These are phyloP conservation scores for Chrysanthemum makinoi DNA, from an alignment of 129 eudicot genomes.

Conservation along the genomic window DNA sequence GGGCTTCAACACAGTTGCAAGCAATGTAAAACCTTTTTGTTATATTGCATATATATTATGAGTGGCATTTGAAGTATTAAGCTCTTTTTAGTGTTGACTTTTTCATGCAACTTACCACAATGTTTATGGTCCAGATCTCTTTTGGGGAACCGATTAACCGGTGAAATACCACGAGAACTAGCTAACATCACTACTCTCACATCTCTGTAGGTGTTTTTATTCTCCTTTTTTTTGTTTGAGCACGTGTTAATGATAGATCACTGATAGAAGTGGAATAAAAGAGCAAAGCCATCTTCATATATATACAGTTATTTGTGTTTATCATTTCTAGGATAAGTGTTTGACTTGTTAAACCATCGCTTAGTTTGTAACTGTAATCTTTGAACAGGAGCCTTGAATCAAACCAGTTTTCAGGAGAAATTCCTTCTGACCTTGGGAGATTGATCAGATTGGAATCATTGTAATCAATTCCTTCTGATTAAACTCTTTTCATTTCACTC, in stretches of 20 bases:
- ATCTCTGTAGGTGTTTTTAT: constrained; percentile 47
- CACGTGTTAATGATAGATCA: neutral
- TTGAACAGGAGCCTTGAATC: constrained; percentile 62
- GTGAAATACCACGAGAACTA: constrained; percentile 59
- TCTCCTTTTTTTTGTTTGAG: neutral
- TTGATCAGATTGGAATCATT: constrained; percentile 42
- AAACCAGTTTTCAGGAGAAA: constrained; percentile 52
- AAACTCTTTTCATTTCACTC: neutral
- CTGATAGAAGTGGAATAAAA: neutral
- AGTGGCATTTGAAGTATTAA: neutral
- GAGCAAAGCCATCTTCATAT: neutral
- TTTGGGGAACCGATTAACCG: constrained; percentile 60
- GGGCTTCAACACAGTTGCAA: constrained; percentile 15
- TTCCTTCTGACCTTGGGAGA: constrained; percentile 58
- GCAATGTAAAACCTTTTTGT: constrained; percentile 12
- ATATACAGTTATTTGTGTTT: too few relatives aligned
- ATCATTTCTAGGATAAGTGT: neutral
- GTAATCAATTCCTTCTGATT: constrained; percentile 32
- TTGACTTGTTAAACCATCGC: neutral
- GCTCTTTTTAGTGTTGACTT: neutral
- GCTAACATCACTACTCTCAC: constrained; percentile 61
- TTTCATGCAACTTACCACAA: neutral
- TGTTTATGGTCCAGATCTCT: constrained; percentile 50
- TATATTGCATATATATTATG: neutral
- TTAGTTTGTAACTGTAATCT: constrained; percentile 9